Evolutionary conservation across 2,329 filamentous ascomycete genomes (phyloP).

Genomic region (Penicillium sp.): DNA sequence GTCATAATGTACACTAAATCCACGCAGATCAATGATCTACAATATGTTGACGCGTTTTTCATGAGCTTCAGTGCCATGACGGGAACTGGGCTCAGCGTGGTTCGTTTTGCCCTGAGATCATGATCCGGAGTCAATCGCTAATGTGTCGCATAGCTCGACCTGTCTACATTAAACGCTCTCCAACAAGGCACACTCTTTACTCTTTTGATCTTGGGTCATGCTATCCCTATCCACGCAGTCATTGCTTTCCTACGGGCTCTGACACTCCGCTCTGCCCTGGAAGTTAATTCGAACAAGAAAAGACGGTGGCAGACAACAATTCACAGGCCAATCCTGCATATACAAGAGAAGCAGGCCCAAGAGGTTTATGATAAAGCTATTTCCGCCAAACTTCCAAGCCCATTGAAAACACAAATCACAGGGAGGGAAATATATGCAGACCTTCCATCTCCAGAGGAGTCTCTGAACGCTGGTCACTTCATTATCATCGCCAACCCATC

Average conservation of each 20-base stretch:
- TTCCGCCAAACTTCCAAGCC: neutral
- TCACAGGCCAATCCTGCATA: neutral
- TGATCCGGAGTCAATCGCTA: neutral
- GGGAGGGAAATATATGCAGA: slow-evolving; percentile 8
- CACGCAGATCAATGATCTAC: slow-evolving; percentile 57
- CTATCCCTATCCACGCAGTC: slow-evolving; percentile 62
- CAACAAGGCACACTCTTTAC: slow-evolving; percentile 71
- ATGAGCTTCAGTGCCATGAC: slow-evolving; percentile 70
- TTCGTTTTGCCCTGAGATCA: slow-evolving; percentile 24
- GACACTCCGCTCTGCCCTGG: slow-evolving; percentile 3
- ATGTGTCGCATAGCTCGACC: slow-evolving; percentile 37
- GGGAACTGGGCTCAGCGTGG: slow-evolving; percentile 69
- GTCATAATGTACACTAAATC: slow-evolving; percentile 65
- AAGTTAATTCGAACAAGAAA: neutral
- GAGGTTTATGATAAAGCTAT: neutral
- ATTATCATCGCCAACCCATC: slow-evolving; percentile 1
- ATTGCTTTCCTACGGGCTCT: slow-evolving; percentile 14
- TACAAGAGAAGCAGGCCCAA: neutral
- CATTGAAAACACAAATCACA: slow-evolving; percentile 1
- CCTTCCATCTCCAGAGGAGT: slow-evolving; percentile 2
- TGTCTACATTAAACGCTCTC: slow-evolving; percentile 67
- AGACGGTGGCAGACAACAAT: neutral
- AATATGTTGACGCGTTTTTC: slow-evolving; percentile 69
- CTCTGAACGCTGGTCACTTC: neutral
- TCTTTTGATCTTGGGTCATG: slow-evolving; percentile 69